These are phyloP conservation scores for Trypanosoma mega DNA, from an alignment of 208 protist genomes.

Conservation along the genomic window DNA sequence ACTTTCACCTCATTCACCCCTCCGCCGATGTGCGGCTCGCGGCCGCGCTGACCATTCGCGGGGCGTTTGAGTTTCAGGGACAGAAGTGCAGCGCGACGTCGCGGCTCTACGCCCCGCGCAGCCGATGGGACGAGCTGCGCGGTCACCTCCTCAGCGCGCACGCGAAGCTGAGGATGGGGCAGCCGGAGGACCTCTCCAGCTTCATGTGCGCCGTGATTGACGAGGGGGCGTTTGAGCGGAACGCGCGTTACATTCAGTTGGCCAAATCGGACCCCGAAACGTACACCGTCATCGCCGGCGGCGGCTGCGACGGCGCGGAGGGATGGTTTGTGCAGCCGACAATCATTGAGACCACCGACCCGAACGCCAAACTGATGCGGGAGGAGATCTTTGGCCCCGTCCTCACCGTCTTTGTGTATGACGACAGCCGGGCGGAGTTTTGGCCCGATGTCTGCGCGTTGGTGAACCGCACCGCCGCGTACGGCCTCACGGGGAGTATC, in stretches of 20 bases:
- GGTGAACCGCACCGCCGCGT: constrained; percentile 87
- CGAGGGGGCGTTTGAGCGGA: constrained; percentile 92
- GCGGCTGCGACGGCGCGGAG: constrained; percentile 61
- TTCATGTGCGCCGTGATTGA: constrained; percentile 98
- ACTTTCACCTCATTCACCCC: constrained; percentile 96
- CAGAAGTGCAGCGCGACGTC: constrained; percentile 97
- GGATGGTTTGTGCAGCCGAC: constrained; percentile 97
- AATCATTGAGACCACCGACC: constrained; percentile 92
- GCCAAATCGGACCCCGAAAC: constrained; percentile 78
- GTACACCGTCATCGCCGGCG: constrained; percentile 78
- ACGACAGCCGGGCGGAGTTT: constrained; percentile 83
- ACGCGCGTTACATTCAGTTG: constrained; percentile 93
- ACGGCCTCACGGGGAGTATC: constrained; percentile 94
- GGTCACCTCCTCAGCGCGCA: constrained; percentile 81
- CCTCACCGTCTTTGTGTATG: constrained; percentile 95
- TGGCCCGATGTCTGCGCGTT: constrained; percentile 87
- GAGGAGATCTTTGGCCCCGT: constrained; percentile 99
- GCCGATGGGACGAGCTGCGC: constrained; percentile 83
- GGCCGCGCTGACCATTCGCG: constrained; percentile 87
- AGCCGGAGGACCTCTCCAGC: constrained; percentile 86
- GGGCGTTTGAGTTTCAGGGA: constrained; percentile 96
- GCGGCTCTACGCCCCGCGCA: constrained; percentile 93
- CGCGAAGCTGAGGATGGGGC: constrained; percentile 92
- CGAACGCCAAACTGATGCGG: constrained; percentile 82
- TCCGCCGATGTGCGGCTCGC: constrained; percentile 84